Percentiles rank a stretch among this genome's conserved stretches.
phyloP scores from a whole-genome alignment of 164 flowering plant species.

The Euptelea pleiosperma region DNA sequence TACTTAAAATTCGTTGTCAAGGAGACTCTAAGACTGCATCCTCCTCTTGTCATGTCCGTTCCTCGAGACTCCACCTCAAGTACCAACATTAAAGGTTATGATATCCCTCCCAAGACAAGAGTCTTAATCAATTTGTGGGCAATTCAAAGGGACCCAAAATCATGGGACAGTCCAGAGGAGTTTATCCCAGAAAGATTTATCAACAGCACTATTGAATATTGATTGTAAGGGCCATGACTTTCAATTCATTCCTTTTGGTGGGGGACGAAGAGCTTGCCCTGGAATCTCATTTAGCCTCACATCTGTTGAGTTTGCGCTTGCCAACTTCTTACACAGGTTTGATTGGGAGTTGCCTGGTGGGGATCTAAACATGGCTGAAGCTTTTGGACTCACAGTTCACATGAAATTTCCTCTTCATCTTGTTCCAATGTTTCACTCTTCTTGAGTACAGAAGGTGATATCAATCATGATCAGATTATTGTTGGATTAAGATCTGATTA shows the following conservation, averaged over 20 bases:
- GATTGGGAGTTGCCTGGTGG: slow-evolving; percentile 32
- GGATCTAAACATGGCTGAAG: slow-evolving; percentile 18
- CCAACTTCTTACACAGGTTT: slow-evolving; percentile 26
- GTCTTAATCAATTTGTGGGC: slow-evolving; percentile 29
- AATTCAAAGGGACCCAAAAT: slow-evolving; percentile 22
- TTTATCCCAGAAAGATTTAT: slow-evolving; percentile 27
- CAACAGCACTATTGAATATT: slow-evolving; percentile 2
- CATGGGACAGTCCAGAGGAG: slow-evolving; percentile 20
- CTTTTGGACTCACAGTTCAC: background rate
- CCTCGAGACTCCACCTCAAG: slow-evolving; percentile 13
- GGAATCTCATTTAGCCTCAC: slow-evolving; percentile 19
- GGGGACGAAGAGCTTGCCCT: slow-evolving; percentile 28
- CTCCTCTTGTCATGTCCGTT: slow-evolving; percentile 19
- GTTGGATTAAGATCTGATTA: too few species aligned
- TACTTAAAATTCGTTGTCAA: slow-evolving; percentile 28
- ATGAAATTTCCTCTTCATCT: slow-evolving; percentile 5
- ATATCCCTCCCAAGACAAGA: slow-evolving; percentile 13
- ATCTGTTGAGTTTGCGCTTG: slow-evolving; percentile 17
- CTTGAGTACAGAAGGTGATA: too few species aligned
- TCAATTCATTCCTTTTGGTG: slow-evolving; percentile 39
- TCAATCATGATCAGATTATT: too few species aligned
- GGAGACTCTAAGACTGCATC: slow-evolving; percentile 27
- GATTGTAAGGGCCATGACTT: slow-evolving; percentile 29
- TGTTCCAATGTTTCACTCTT: too few species aligned
- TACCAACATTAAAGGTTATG: slow-evolving; percentile 17